A percentile compares a stretch with the other conserved stretches of the same genome.
phyloP scores from a whole-genome alignment of 2,329 filamentous ascomycete species.

The Trichoderma asperellum region DNA sequence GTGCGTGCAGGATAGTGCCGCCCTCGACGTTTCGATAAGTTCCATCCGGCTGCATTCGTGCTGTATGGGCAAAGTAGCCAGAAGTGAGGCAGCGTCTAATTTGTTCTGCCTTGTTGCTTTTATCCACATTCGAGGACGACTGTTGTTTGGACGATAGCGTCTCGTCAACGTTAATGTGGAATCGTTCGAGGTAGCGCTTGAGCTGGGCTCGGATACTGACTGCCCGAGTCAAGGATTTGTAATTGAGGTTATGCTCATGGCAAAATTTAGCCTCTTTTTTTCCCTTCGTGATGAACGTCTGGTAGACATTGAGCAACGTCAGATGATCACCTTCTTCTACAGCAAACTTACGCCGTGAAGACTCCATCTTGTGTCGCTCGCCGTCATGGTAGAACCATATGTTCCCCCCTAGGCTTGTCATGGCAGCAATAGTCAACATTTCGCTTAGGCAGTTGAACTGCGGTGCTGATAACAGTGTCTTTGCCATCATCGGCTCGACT shows the following conservation, averaged over 20 bases:
- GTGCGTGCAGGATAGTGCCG: conserved; percentile 76
- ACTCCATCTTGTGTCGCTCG: conserved; percentile 75
- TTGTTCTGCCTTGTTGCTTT: conserved; percentile 61
- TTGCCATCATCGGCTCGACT: conserved; percentile 94
- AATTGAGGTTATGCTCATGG: conserved; percentile 83
- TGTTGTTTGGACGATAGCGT: conserved; percentile 49
- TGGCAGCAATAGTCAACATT: conserved; percentile 88
- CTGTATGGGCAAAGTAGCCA: conserved; percentile 92
- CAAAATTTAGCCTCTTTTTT: conserved; percentile 86
- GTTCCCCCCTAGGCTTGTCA: conserved; percentile 83
- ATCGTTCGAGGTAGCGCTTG: conserved; percentile 82
- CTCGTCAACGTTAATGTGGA: conserved; percentile 73
- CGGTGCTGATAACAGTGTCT: conserved; percentile 76
- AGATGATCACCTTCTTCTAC: conserved; percentile 93
- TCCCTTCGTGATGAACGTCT: conserved; percentile 81
- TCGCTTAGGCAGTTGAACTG: conserved; percentile 80
- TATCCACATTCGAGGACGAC: conserved; percentile 37
- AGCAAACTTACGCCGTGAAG: conserved; percentile 77
- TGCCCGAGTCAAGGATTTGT: conserved; percentile 78
- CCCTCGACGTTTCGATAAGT: conserved; percentile 86
- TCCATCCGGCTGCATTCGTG: conserved; percentile 91
- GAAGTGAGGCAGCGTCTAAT: conserved; percentile 84
- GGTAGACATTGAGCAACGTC: conserved; percentile 91
- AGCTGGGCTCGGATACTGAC: conserved; percentile 87
- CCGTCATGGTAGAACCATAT: conserved; percentile 83